Conservation (phyloP, 2,329 filamentous ascomycete species). For the Zarea fungicola region DNA sequence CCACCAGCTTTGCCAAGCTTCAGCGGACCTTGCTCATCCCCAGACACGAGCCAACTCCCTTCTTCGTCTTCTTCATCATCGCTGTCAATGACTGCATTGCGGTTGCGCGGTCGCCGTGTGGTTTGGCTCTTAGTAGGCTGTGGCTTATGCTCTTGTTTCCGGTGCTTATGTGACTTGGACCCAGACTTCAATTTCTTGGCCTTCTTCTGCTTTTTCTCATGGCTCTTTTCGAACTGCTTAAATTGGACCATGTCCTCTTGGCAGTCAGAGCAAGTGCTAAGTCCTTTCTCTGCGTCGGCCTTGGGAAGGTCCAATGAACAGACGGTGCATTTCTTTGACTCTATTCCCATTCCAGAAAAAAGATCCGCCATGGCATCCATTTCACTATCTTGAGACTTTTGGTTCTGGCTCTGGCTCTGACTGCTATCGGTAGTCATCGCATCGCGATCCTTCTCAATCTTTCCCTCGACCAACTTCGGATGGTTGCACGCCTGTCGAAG, state of each 20-base stretch:
- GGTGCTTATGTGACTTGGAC: constrained; percentile 14
- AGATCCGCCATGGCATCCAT: constrained; percentile 81
- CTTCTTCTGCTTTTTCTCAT: constrained; percentile 37
- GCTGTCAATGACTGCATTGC: constrained; percentile 59
- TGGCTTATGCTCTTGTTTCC: constrained; percentile 6
- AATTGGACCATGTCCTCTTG: constrained; percentile 66
- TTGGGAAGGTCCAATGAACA: constrained; percentile 65
- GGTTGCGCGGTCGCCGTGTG: constrained; percentile 39
- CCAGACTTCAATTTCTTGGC: constrained; percentile 22
- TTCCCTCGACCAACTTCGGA: constrained; percentile 78
- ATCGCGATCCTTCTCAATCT: constrained; percentile 83
- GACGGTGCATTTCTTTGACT: constrained; percentile 74
- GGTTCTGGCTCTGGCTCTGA: constrained; percentile 39
- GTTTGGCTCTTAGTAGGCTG: constrained; percentile 19
- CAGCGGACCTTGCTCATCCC: constrained; percentile 55
- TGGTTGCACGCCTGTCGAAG: constrained; percentile 94
- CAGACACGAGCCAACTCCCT: constrained; percentile 74
- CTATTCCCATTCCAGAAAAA: constrained; percentile 77
- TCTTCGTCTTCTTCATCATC: constrained; percentile 66
- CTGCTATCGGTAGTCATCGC: constrained; percentile 62
- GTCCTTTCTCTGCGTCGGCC: constrained; percentile 35
- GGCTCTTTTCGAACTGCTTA: constrained; percentile 31
- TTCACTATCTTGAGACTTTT: constrained; percentile 54
- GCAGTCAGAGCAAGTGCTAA: constrained; percentile 66
- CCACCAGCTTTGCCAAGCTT: constrained; percentile 75